Percentiles rank a stretch among this genome's conserved stretches.
These are phyloP conservation scores for Cynanchum wilfordii DNA, from an alignment of 257 asterid species.

Conservation along the genomic window DNA sequence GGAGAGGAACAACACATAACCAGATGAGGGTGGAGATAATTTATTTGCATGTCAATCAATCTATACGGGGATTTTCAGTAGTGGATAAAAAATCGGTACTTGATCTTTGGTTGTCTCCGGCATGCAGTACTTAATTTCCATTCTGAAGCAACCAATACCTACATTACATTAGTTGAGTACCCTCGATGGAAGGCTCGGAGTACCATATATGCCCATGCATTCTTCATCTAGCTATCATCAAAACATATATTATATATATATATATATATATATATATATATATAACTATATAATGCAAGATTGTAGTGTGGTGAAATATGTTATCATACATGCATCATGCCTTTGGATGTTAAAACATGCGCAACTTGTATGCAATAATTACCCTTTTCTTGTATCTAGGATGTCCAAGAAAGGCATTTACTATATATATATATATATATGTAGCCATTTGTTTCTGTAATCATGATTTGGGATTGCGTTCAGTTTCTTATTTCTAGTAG, in stretches of 20 bases:
- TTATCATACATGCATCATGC: neutral
- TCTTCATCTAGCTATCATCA: neutral
- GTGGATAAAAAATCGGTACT: neutral
- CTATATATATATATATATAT: neutral
- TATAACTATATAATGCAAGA: neutral
- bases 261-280: neutral
- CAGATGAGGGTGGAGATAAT: neutral
- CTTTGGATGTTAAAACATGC: neutral
- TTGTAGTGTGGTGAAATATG: neutral
- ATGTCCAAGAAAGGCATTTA: neutral
- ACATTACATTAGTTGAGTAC: neutral
- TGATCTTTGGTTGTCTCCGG: neutral
- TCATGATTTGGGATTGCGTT: neutral
- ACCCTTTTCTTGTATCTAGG: neutral
- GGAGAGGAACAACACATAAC: neutral
- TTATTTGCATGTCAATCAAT: neutral
- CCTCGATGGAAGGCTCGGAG: neutral
- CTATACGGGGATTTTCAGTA: neutral
- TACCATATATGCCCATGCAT: neutral
- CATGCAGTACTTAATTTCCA: neutral
- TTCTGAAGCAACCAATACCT: neutral
- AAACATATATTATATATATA: neutral
- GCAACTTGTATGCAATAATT: neutral
- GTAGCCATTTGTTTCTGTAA: slow-evolving; percentile 1
- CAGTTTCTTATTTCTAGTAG: too few species aligned